Base-by-base conservation (phyloP, 163 green algal species). In the Prototheca stagnorum region DNA sequence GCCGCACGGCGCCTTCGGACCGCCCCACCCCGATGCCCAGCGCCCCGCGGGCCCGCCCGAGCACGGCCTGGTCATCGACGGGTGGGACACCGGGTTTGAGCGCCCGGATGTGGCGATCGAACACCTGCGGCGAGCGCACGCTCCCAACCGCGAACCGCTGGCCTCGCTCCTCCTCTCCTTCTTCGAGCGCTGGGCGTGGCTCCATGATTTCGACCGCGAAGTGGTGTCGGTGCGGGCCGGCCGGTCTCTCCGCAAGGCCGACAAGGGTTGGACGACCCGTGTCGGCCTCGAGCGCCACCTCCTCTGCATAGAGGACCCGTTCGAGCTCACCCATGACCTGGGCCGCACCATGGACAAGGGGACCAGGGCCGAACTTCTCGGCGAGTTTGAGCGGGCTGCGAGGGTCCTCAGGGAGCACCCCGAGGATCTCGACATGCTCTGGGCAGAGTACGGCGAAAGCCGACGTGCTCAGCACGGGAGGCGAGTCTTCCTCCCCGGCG, bases 131-230 rank as follows among this genome's bases (percentile, higher is more conserved):
- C 61, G 52, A 39, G 92, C 85, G 73, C 81, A 79, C 8, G 23
- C 37, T 5, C 54, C 26, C 40, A 94, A 94, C 67, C 73, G 23
- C 16, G 76, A 94, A 69, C 68, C 52, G 3, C 53, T 94, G 42
- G 82, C 59, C 5, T 62, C 88, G 57, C 75, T 94, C 55, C 56
- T 87, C 28, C 72, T 64, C 27, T 57, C 61, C 22, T 94, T 95
- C 62, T 95, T 95, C 53, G 72, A 87, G 59, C 89, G 92, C 60
- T 95, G 80, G 82, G 85, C 79, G 5, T 85, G 68, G 61, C 53
- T 68, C n/a, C 85, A 93, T 61, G 79, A 94, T 70, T 94, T 88
- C 73, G 73, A 67, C 31, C 57, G 67, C 35, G 47, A 46, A 11
- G 85, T 94, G 26, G 53, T 93, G 49, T 79, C 55, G 42, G 61